These are phyloP conservation scores for Xylaria scruposa DNA, from an alignment of 495 filamentous ascomycete species.

Conservation along the genomic window DNA sequence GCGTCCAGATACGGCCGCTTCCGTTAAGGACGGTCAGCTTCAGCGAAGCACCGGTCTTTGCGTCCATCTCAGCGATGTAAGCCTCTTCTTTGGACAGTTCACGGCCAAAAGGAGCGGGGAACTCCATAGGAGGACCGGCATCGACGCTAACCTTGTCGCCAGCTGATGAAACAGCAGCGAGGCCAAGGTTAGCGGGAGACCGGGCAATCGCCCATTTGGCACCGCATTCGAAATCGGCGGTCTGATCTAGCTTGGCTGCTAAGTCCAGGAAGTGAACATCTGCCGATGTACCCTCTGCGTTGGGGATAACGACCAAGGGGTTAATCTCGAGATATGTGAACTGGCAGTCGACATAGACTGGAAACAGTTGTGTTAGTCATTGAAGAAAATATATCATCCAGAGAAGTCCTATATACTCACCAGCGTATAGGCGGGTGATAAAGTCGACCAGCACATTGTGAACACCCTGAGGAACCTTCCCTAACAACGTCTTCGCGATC, in stretches of 20 bases:
- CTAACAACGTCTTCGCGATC: conserved; percentile 82
- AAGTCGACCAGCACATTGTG: conserved; percentile 99
- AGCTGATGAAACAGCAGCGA: conserved; percentile 62
- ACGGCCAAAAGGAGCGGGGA: conserved; percentile 98
- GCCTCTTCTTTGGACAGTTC: conserved; percentile 98
- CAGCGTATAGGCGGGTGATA: conserved; percentile 67
- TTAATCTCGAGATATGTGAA: conserved; percentile 99
- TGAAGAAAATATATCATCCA: neutral
- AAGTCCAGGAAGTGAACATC: conserved; percentile 98
- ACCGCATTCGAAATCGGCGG: conserved; percentile 98
- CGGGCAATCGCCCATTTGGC: conserved; percentile 98
- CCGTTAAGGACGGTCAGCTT: conserved; percentile 97
- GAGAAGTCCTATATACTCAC: conserved; percentile 14
- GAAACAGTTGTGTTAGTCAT: conserved; percentile 12
- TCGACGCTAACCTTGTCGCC: conserved; percentile 88
- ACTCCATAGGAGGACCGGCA: conserved; percentile 97
- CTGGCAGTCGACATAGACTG: conserved; percentile 98
- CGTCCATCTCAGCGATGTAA: conserved; percentile 97
- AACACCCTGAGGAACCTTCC: conserved; percentile 91
- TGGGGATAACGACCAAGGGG: conserved; percentile 96
- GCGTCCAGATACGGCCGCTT: conserved; percentile 92
- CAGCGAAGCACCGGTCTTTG: conserved; percentile 98
- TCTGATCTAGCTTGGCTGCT: conserved; percentile 98
- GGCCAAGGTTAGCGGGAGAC: conserved; percentile 83
- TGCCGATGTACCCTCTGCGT: conserved; percentile 86